Evolutionary conservation across 225 moss, liverwort and hornwort species (phyloP).

Genomic region (Sphagnum tenellum): DNA sequence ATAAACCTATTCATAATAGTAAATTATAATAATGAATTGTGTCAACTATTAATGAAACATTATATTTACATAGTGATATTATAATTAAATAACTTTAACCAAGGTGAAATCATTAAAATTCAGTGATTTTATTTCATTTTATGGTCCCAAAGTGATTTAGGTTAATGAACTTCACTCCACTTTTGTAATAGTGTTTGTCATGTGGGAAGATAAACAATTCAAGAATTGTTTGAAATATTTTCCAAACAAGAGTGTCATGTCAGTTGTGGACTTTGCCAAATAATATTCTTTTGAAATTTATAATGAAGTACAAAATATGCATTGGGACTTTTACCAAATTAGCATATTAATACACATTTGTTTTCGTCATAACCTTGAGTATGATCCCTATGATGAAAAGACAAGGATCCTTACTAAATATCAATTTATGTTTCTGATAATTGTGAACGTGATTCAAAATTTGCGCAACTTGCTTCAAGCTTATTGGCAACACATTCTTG

Average conservation of each 20-base stretch:
- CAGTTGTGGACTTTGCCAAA: not conserved
- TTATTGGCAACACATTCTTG: not conserved
- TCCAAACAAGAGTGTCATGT: not conserved
- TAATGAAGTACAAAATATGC: not conserved
- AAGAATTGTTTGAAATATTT: not conserved
- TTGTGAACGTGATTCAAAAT: not conserved
- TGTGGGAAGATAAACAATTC: slow-evolving; percentile 1
- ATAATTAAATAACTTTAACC: too few species aligned
- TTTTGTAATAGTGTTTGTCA: too few species aligned
- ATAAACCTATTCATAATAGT: too few species aligned
- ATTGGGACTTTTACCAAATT: not conserved
- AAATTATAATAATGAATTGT: too few species aligned
- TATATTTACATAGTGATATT: too few species aligned
- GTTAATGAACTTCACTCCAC: too few species aligned
- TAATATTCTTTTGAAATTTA: not conserved
- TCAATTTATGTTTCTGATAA: not conserved
- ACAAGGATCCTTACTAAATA: not conserved
- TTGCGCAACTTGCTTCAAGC: not conserved
- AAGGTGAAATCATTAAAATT: too few species aligned
- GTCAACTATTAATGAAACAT: too few species aligned
- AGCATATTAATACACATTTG: not conserved
- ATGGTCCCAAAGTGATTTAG: too few species aligned
- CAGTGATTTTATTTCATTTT: too few species aligned
- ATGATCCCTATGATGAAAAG: not conserved
- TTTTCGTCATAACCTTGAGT: not conserved